Percentiles rank a stretch among this genome's conserved stretches.
Conservation (phyloP, 192 early-diverging fungal genomes). For the Cladochytrium replicatum region DNA sequence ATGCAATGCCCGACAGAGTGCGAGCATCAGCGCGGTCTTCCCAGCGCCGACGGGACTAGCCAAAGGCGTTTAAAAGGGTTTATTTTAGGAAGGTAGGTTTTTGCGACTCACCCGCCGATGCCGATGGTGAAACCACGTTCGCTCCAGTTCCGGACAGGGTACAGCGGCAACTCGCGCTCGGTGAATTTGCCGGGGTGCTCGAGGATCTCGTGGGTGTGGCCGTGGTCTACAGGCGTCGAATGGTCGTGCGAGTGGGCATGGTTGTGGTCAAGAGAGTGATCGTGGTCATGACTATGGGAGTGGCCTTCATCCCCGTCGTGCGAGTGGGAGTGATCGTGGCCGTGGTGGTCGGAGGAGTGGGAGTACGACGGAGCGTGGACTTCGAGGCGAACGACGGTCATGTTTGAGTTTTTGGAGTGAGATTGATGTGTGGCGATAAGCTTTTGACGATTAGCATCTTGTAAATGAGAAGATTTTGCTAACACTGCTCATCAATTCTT, state of each 20-base stretch:
- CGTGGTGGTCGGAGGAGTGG: too few species aligned
- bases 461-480: too few species aligned
- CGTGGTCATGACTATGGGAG: too few species aligned
- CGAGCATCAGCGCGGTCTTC: constrained; percentile 88
- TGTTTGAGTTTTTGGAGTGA: too few species aligned
- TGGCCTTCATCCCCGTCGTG: too few species aligned
- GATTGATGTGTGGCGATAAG: too few species aligned
- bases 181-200: constrained; percentile 77
- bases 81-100: neutral
- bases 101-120: constrained; percentile 65
- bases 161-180: constrained; percentile 63
- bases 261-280: constrained; percentile 8
- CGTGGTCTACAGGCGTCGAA: constrained; percentile 57
- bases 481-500: too few species aligned
- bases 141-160: constrained; percentile 69
- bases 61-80: neutral
- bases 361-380: too few species aligned
- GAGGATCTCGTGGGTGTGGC: constrained; percentile 84
- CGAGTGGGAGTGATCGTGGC: too few species aligned
- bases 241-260: constrained; percentile 26
- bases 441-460: too few species aligned
- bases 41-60: constrained; percentile 85
- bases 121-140: constrained; percentile 92
- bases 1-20: constrained; percentile 73
- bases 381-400: too few species aligned